phyloP scores from a whole-genome alignment of 2,329 filamentous ascomycete species.

The Ceratocystis variospora region DNA sequence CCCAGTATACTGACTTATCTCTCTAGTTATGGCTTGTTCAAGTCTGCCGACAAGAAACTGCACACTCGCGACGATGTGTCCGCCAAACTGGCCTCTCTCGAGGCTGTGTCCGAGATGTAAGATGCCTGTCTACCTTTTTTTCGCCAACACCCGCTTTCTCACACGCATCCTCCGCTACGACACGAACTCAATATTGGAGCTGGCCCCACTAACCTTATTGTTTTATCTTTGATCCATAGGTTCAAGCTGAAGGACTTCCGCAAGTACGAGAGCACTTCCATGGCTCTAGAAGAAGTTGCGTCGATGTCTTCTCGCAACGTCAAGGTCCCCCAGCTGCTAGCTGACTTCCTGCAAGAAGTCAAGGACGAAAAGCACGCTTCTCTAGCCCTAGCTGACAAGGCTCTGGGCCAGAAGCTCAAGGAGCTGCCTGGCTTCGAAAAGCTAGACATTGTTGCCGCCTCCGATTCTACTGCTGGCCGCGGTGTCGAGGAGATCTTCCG shows the following conservation, averaged over 20 bases:
- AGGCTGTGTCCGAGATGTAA: constrained; percentile 77
- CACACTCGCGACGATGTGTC: constrained; percentile 73
- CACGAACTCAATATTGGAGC: not conserved
- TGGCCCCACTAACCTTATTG: constrained; percentile 16
- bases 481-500: constrained; percentile 69
- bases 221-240: constrained; percentile 31
- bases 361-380: constrained; percentile 98
- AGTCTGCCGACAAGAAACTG: constrained; percentile 97
- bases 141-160: constrained; percentile 22
- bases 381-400: constrained; percentile 83
- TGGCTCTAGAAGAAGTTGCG: constrained; percentile 79
- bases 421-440: constrained; percentile 82
- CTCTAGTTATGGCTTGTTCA: constrained; percentile 85
- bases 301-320: constrained; percentile 61
- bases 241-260: constrained; percentile 93
- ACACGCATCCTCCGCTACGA: not conserved
- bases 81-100: constrained; percentile 60
- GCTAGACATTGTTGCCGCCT: constrained; percentile 63
- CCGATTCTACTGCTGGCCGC: constrained; percentile 55
- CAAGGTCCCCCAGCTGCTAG: constrained; percentile 82
- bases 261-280: constrained; percentile 90
- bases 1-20: constrained; percentile 12
- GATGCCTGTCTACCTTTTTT: constrained; percentile 24
- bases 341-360: constrained; percentile 69
- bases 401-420: constrained; percentile 81